Conservation (phyloP, 805 yeast species). For the Starmera pachycereana region DNA sequence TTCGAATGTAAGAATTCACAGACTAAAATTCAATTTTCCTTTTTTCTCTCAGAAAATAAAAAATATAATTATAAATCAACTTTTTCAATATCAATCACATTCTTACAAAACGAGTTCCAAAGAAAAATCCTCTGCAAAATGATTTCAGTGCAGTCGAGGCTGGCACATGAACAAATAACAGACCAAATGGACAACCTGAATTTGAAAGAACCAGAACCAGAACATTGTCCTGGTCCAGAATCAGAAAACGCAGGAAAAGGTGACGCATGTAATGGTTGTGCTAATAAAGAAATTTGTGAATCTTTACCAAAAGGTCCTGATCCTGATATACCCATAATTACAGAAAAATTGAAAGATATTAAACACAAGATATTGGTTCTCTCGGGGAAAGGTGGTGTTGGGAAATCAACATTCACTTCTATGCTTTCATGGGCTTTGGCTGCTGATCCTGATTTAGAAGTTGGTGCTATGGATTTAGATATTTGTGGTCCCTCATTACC, state of each 20-base stretch:
- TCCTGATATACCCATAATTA: constrained; percentile 77
- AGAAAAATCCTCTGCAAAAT: too few species aligned
- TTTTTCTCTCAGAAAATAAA: too few species aligned
- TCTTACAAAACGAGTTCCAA: too few species aligned
- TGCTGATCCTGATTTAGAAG: constrained; percentile 52
- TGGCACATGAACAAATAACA: not conserved
- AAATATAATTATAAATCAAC: too few species aligned
- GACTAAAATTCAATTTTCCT: too few species aligned
- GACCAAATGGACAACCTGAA: constrained; percentile 11
- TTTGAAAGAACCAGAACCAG: constrained; percentile 73
- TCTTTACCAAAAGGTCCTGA: constrained; percentile 91
- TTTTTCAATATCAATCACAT: not conserved
- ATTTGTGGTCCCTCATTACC: constrained; percentile 98
- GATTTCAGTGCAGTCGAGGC: constrained; percentile 11
- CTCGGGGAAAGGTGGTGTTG: constrained; percentile 93
- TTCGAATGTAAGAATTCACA: too few species aligned
- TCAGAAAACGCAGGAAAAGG: constrained; percentile 89
- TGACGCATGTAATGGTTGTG: constrained; percentile 92
- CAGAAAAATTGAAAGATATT: constrained; percentile 49
- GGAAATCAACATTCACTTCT: constrained; percentile 91
- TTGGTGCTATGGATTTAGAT: constrained; percentile 96
- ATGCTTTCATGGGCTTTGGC: constrained; percentile 97
- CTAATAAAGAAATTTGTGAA: constrained; percentile 84
- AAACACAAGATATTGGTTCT: constrained; percentile 77
- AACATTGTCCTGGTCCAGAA: constrained; percentile 98